A percentile compares a stretch with the other conserved stretches of the same genome.
Conservation (phyloP, 2,329 filamentous ascomycete genomes). For the Colletotrichum godetiae region DNA sequence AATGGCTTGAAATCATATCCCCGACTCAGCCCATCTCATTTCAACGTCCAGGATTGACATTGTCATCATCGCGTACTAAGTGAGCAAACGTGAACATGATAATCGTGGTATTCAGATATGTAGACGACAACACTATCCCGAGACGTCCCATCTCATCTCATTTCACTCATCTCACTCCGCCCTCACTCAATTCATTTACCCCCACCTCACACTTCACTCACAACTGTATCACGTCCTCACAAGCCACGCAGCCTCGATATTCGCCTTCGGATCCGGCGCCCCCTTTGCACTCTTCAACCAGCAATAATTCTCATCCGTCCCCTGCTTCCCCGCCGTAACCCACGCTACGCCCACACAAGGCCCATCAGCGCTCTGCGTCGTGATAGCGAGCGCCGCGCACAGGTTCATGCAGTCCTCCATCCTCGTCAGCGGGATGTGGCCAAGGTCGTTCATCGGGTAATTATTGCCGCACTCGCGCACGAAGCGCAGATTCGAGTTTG, state of each 20-base stretch:
- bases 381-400: conserved; percentile 38
- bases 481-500: conserved; percentile 37
- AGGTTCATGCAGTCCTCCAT: conserved; percentile 40
- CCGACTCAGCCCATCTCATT: no score
- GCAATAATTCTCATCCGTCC: conserved; percentile 36
- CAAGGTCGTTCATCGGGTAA: conserved; percentile 36
- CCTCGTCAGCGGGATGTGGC: conserved; percentile 34
- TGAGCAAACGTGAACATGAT: neutral
- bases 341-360: conserved; percentile 38
- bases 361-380: conserved; percentile 35
- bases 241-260: conserved; percentile 26
- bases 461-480: conserved; percentile 36
- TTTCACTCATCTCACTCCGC: neutral
- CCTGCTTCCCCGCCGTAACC: conserved; percentile 38
- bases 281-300: conserved; percentile 38
- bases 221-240: neutral
- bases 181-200: neutral
- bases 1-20: no score
- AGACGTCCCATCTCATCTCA: neutral
- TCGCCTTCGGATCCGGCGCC: neutral
- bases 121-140: neutral
- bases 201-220: neutral
- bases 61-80: no score
- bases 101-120: neutral
- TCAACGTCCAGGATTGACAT: no score